A percentile compares a stretch with the other conserved stretches of the same genome.
phyloP scores from a whole-genome alignment of 805 yeast genomes.

The Phaffomyces opuntiae region DNA sequence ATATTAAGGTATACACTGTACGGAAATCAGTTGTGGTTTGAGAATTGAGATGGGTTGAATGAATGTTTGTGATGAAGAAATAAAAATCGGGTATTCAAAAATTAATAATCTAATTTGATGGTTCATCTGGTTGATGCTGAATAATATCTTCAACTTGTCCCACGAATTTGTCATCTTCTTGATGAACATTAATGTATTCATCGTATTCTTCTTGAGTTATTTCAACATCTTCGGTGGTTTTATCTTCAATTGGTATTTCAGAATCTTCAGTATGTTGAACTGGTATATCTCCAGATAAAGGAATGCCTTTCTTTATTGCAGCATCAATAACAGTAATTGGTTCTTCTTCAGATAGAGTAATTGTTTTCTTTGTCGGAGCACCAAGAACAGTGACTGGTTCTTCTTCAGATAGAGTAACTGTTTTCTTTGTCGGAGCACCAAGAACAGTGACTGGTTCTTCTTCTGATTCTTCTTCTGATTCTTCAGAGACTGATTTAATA shows the following conservation, averaged over 20 bases:
- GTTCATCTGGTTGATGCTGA: conserved; percentile 8
- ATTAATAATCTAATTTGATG: not conserved
- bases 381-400: not conserved
- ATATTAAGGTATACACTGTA: no score
- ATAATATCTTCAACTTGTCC: conserved; percentile 1
- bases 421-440: no score
- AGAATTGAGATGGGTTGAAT: no score
- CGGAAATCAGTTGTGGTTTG: no score
- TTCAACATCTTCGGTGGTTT: conserved; percentile 3
- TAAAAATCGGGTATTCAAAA: no score
- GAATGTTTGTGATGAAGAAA: no score
- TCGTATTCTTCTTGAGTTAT: conserved; percentile 1
- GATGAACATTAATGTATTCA: conserved; percentile 5
- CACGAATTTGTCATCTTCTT: conserved; percentile 1
- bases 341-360: not conserved
- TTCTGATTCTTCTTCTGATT: not conserved
- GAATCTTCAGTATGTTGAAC: not conserved
- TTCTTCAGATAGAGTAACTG: not conserved
- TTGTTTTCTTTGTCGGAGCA: no score
- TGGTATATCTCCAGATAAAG: not conserved
- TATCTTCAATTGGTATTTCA: not conserved
- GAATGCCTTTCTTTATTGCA: no score
- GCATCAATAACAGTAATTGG: no score
- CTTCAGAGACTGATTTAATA: no score
- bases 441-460: no score